These are phyloP conservation scores for Senna siamea DNA, from an alignment of 306 rosid species.

Conservation along the genomic window DNA sequence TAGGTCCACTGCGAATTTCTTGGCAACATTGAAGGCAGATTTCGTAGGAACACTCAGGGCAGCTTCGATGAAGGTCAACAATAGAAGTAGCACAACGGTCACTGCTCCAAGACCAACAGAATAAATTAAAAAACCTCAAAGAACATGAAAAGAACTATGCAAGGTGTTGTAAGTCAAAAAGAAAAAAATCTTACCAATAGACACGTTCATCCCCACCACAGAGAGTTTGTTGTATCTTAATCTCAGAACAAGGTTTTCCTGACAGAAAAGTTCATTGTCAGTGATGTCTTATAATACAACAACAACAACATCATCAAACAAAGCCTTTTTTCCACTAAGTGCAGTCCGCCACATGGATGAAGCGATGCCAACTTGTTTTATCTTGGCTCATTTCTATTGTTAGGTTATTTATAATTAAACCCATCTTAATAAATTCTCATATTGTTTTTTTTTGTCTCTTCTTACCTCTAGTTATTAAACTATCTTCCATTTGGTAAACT, in stretches of 20 bases:
- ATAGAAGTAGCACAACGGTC: conserved; percentile 89
- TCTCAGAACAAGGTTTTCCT: conserved; percentile 54
- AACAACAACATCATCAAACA: too few species aligned
- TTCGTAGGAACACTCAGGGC: conserved; percentile 71
- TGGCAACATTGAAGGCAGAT: conserved; percentile 75
- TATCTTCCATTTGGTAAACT: too few species aligned
- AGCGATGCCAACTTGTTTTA: too few species aligned
- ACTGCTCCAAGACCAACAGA: conserved; percentile 52
- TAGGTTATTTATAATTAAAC: too few species aligned
- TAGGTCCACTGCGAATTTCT: conserved; percentile 66
- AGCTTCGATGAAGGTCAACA: conserved; percentile 73
- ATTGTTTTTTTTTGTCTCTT: too few species aligned
- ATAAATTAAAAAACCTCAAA: conserved; percentile 29
- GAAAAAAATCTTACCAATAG: conserved; percentile 60
- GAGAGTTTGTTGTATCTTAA: conserved; percentile 57
- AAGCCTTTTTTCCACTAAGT: too few species aligned
- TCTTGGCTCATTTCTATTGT: too few species aligned
- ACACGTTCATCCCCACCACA: conserved; percentile 70
- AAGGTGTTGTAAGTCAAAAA: conserved; percentile 25
- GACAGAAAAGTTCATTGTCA: conserved; percentile 34
- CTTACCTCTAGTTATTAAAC: too few species aligned
- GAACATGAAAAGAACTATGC: conserved; percentile 17
- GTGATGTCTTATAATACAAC: conserved; percentile 27
- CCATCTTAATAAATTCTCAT: too few species aligned
- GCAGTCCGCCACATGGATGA: too few species aligned